phyloP scores from a whole-genome alignment of 192 early-diverging fungal genomes.

The Coemansia furcata region DNA sequence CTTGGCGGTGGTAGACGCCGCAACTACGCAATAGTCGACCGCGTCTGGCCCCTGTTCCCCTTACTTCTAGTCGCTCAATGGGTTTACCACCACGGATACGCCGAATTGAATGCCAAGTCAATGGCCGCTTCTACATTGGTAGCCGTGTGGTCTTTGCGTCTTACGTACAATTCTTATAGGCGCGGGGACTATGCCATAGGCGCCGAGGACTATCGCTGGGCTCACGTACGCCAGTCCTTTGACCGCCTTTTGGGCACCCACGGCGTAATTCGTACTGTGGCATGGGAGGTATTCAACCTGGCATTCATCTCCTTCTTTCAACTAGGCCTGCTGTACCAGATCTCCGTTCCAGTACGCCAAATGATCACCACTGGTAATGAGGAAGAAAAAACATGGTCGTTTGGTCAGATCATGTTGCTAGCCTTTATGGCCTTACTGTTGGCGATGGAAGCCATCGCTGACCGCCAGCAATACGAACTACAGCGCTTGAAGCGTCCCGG shows the following conservation, averaged over 20 bases:
- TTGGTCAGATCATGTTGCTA: constrained; percentile 50
- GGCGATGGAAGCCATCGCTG: constrained; percentile 66
- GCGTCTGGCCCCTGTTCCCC: constrained; percentile 76
- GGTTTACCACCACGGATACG: constrained; percentile 34
- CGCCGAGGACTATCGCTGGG: constrained; percentile 80
- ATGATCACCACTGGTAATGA: background rate
- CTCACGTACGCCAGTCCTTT: constrained; percentile 35
- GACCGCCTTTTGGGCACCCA: background rate
- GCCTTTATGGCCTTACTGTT: constrained; percentile 53
- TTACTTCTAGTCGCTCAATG: constrained; percentile 57
- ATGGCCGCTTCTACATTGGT: constrained; percentile 51
- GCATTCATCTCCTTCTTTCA: constrained; percentile 76
- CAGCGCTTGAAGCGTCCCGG: constrained; percentile 50
- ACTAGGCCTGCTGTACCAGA: constrained; percentile 59
- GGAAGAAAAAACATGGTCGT: constrained; percentile 19
- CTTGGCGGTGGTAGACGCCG: constrained; percentile 13
- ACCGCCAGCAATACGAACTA: constrained; percentile 81
- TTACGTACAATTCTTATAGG: constrained; percentile 76
- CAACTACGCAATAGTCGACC: constrained; percentile 64
- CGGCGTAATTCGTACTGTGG: constrained; percentile 23
- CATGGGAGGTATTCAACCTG: constrained; percentile 68
- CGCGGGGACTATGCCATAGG: constrained; percentile 71
- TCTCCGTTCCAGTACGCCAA: constrained; percentile 17
- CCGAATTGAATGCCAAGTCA: constrained; percentile 16
- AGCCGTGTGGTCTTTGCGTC: constrained; percentile 66